Conservation (phyloP, 2,329 filamentous ascomycete genomes). For the Chrysosporium keratinophilum region DNA sequence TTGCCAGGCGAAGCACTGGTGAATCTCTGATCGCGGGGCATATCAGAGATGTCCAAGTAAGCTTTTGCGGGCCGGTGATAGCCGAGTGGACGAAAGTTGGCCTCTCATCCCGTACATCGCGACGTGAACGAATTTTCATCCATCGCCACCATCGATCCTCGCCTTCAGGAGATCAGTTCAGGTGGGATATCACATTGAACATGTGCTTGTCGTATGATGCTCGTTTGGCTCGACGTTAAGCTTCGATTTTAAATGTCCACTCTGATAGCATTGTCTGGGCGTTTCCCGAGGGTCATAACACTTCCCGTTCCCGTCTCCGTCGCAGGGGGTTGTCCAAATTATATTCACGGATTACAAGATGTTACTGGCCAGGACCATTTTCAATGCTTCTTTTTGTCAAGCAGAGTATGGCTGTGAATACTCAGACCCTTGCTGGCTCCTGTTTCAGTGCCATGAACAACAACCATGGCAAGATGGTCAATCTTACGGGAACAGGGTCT, state of each 20-base stretch:
- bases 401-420: background rate
- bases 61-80: constrained; percentile 5
- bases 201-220: too few species aligned
- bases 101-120: background rate
- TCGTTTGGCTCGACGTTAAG: too few species aligned
- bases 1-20: background rate
- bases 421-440: background rate
- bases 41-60: background rate
- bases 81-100: background rate
- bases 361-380: background rate
- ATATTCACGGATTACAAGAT: background rate
- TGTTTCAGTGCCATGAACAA: background rate
- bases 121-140: background rate
- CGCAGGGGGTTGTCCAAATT: too few species aligned
- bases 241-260: too few species aligned
- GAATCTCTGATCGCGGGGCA: constrained; percentile 1
- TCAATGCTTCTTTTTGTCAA: background rate
- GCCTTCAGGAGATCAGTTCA: too few species aligned
- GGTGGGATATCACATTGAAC: too few species aligned
- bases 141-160: too few species aligned
- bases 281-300: too few species aligned
- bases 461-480: too few species aligned
- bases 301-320: too few species aligned
- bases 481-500: background rate
- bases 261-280: too few species aligned